These are phyloP conservation scores for Mariannaea sp. DNA, from an alignment of 2,329 filamentous ascomycete genomes.

Conservation along the genomic window DNA sequence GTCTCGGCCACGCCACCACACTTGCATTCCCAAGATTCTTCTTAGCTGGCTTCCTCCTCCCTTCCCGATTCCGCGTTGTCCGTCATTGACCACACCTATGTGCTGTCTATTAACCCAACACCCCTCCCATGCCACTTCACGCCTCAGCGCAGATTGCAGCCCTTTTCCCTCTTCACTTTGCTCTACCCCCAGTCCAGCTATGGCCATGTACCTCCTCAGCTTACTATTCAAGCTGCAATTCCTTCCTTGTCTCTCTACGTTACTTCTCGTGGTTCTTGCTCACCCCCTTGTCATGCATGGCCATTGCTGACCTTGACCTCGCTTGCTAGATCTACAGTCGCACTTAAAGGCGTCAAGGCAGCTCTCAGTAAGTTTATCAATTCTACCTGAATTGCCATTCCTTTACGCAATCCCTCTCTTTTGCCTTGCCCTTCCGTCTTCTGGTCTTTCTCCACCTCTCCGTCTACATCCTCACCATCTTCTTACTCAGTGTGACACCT, in stretches of 20 bases:
- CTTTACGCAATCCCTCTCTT: constrained; percentile 9
- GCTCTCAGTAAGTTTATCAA: constrained; percentile 28
- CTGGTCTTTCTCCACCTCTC: background rate
- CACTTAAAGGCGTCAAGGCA: constrained; percentile 22
- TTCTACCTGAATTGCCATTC: constrained; percentile 12
- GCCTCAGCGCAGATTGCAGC: constrained; percentile 36
- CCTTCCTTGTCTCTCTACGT: constrained; percentile 25
- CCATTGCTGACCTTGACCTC: constrained; percentile 26
- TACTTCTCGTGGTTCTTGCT: constrained; percentile 13
- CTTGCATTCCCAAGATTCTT: background rate
- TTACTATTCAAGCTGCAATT: constrained; percentile 23
- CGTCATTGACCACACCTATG: constrained; percentile 21
- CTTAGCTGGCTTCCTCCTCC: constrained; percentile 1
- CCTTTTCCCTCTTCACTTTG: constrained; percentile 33
- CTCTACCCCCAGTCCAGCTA: constrained; percentile 23
- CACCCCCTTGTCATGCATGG: constrained; percentile 18
- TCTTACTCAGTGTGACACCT: background rate
- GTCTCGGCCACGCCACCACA: background rate
- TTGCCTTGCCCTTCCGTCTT: constrained; percentile 2
- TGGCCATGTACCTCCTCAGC: constrained; percentile 24
- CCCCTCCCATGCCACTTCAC: constrained; percentile 38
- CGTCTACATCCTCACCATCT: background rate
- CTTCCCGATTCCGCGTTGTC: constrained; percentile 19
- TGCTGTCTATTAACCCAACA: constrained; percentile 28
- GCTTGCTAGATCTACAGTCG: constrained; percentile 17